A percentile compares a stretch with the other conserved stretches of the same genome.
These are phyloP conservation scores for Aspergillus bridgeri DNA, from an alignment of 495 filamentous ascomycete species.

Conservation along the genomic window DNA sequence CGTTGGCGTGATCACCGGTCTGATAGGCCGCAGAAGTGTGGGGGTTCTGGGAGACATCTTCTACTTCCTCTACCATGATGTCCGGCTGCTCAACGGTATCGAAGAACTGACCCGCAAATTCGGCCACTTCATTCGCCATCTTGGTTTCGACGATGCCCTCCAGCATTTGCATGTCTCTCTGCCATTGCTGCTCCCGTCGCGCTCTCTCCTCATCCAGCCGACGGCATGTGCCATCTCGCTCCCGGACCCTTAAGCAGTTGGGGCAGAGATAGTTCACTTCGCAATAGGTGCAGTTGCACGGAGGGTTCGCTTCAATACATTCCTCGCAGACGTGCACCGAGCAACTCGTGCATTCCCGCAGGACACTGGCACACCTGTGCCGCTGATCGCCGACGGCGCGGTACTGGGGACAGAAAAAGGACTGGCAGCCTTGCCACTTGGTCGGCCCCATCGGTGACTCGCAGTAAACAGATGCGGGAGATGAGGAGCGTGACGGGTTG, in stretches of 20 bases:
- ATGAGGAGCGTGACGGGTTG: conserved; percentile 39
- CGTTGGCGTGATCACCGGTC: background rate
- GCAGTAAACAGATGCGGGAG: conserved; percentile 39
- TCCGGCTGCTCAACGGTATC: conserved; percentile 21
- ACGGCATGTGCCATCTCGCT: conserved; percentile 42
- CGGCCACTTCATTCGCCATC: conserved; percentile 45
- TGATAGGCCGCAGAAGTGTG: background rate
- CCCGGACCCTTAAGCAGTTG: conserved; percentile 44
- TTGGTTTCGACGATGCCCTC: conserved; percentile 42
- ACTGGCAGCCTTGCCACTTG: conserved; percentile 56
- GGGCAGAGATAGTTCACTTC: conserved; percentile 52
- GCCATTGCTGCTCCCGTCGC: conserved; percentile 41
- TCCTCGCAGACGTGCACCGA: conserved; percentile 56
- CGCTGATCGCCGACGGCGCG: conserved; percentile 50
- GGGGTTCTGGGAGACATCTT: conserved; percentile 3
- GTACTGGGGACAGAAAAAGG: conserved; percentile 53
- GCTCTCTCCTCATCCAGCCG: conserved; percentile 42
- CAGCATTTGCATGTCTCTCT: conserved; percentile 42
- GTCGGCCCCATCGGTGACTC: conserved; percentile 33
- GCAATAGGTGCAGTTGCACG: conserved; percentile 54
- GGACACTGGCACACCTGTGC: conserved; percentile 43
- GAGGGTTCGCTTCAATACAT: conserved; percentile 42
- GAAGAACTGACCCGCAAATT: conserved; percentile 46
- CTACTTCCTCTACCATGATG: conserved; percentile 1
- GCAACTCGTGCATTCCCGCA: conserved; percentile 54